Conservation (phyloP, 192 early-diverging fungal species). For the Rhizoclosmatium sp. region DNA sequence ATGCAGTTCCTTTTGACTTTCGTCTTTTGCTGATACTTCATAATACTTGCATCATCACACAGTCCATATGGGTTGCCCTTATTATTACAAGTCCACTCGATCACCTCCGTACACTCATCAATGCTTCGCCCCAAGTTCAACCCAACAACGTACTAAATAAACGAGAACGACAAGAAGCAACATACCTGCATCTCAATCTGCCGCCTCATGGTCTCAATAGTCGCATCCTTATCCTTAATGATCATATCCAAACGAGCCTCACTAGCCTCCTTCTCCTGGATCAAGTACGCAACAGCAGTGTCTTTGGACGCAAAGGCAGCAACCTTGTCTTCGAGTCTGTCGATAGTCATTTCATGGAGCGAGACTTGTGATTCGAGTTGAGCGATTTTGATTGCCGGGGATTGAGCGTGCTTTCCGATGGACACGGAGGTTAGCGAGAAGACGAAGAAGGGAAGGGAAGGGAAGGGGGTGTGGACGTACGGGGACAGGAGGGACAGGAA, state of each 20-base stretch:
- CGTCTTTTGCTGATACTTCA: too few relatives aligned
- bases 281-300: constrained; percentile 14
- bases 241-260: constrained; percentile 33
- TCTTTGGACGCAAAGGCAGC: constrained; percentile 32
- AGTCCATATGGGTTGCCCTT: too few relatives aligned
- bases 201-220: constrained; percentile 38
- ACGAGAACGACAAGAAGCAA: not conserved
- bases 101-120: too few relatives aligned
- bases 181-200: constrained; percentile 46
- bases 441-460: not conserved
- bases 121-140: too few relatives aligned
- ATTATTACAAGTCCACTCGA: too few relatives aligned
- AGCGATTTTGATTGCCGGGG: constrained; percentile 14
- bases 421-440: not conserved
- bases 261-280: constrained; percentile 17
- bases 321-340: constrained; percentile 18
- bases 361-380: constrained; percentile 20
- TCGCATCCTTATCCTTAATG: constrained; percentile 44
- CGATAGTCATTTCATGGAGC: constrained; percentile 15
- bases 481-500: not conserved
- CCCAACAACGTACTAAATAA: not conserved
- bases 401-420: not conserved
- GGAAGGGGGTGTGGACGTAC: not conserved
- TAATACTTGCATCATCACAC: too few relatives aligned
- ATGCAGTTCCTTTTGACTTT: too few relatives aligned